Percentiles rank a stretch among this genome's conserved stretches.
phyloP scores from a whole-genome alignment of 495 filamentous ascomycete species.

The Choiromyces venosus region DNA sequence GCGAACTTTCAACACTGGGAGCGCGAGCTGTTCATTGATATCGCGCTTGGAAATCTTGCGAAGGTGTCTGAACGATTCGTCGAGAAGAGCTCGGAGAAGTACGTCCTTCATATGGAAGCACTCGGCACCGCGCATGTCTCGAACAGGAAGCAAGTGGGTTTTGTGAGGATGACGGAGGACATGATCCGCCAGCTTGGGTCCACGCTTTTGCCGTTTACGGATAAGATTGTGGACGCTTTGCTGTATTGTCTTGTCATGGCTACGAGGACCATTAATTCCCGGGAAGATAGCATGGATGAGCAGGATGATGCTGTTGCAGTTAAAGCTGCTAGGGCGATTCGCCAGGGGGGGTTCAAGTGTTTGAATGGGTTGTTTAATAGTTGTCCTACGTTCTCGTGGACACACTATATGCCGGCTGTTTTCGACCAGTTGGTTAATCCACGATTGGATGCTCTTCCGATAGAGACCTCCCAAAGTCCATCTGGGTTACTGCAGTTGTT shows the following conservation, averaged over 20 bases:
- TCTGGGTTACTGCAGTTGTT: slow-evolving; percentile 78
- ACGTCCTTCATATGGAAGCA: slow-evolving; percentile 51
- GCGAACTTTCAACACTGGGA: slow-evolving; percentile 59
- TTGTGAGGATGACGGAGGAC: slow-evolving; percentile 85
- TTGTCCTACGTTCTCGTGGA: slow-evolving; percentile 62
- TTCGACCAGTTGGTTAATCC: slow-evolving; percentile 69
- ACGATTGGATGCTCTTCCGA: slow-evolving; percentile 70
- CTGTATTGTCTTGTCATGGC: slow-evolving; percentile 72
- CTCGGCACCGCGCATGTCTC: slow-evolving; percentile 47
- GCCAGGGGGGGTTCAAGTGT: slow-evolving; percentile 70
- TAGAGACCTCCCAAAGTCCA: slow-evolving; percentile 80
- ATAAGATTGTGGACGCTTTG: slow-evolving; percentile 63
- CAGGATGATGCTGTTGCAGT: slow-evolving; percentile 47
- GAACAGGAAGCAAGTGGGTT: slow-evolving; percentile 71
- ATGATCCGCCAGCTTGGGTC: slow-evolving; percentile 75
- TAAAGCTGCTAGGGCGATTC: slow-evolving; percentile 60
- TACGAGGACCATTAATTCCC: slow-evolving; percentile 53
- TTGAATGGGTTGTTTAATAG: slow-evolving; percentile 69
- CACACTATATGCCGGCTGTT: slow-evolving; percentile 60
- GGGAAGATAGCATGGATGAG: slow-evolving; percentile 39
- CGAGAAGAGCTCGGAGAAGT: slow-evolving; percentile 50
- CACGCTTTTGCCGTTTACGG: slow-evolving; percentile 57
- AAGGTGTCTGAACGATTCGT: slow-evolving; percentile 50
- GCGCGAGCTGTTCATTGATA: slow-evolving; percentile 70
- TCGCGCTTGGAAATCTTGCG: slow-evolving; percentile 67